Base-by-base conservation (phyloP, 1,284 basidiomycete genomes). In the Lentinula novae-zelandiae region DNA sequence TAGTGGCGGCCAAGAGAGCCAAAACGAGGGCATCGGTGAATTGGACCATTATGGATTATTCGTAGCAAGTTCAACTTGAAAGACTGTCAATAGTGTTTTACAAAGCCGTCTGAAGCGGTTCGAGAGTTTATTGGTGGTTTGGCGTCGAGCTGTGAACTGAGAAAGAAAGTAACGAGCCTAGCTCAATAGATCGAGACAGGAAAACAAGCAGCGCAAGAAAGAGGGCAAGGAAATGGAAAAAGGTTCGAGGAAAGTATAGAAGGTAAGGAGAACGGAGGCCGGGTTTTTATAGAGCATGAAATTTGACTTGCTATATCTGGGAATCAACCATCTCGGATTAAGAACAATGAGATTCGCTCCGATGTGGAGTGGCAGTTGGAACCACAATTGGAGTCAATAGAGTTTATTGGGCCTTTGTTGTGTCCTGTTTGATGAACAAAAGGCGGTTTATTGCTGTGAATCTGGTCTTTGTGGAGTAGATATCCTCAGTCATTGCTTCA, bases 11-110 rank as follows among this genome's bases (percentile, higher is more conserved):
- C 63, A 66, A 73, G 65, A 58, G 48, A 64, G 74, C 67, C 56
- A 74, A 62, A 42, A 72, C 66, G 73, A 65, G 53, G 71, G 59
- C 57, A 68, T 60, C 46, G 61, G 60, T 58, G 48, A 67, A 61
- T 53, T 67, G 66, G 50, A 69, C 66, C 68, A 70, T 71, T 17
- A 22, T 50, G 12, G 15, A 38, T 20, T 10, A n/a, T 4, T 9
- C 51, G 20, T 51, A 34, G 9, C 27, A 42, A 40, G 48, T 58
- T 31, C 38, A 31, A 51, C 48, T 38, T 42, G 22, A 27, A 42
- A 15, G 27, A 27, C 27, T 40, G 22, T 17, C 7, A 5, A 20
- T 31, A 7, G 0, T 33, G 33, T 10, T 40, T 2, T 46, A 46
- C 44, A 15, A n/a, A 55, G 42, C 55, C 55, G 55, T 40, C 55